Evolutionary conservation across 1,284 basidiomycete species (phyloP), one percentile per base, ranked within the genome.

Genomic region (Trichosporon sp.): DNA sequence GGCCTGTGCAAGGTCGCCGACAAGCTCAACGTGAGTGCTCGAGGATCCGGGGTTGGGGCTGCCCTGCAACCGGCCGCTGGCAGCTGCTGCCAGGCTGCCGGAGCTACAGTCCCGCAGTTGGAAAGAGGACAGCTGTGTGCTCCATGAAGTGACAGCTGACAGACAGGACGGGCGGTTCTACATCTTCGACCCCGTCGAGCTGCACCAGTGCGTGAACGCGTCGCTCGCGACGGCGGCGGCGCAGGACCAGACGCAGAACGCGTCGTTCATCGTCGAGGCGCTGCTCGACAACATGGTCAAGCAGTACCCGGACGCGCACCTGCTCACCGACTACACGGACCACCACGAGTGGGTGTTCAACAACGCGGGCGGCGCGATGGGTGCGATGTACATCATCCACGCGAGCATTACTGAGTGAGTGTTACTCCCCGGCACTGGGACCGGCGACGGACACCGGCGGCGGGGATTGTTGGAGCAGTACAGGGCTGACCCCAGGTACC

Each of bases 321-420:
- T 94, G 73, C 90, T 91, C 81, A 82, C 87, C 23, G 81, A 91
- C 67, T 83, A 80, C 83, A 74, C 85, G 7, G 85, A 87, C 63
- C 76, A 76, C 23, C 68, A 77, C 53, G 95, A 98, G 78, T 98
- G 96, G 96, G 89, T 98, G 56, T 93, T 97, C 84, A 98, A 91
- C 86, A 99, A 99, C 79, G 96, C 96, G 0, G 96, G 95, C 21
- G 96, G 97, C 66, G 96, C 97, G 0, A 99, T 98, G 96, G 96
- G 93, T 35, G 77, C 77, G 58, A 98, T 99, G 96, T 98, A 93
- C 83, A 88, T 98, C 83, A 92, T 99, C 74, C 95, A 98, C 79
- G 93, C 95, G 18, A 91, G 88, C 82, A 90, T 97, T 76, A 95
- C 93, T 8, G 94, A 96, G 86, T 93, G 95, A 85, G 88, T 96